Conservation (phyloP, 73 alveolate species). For the Paramecium octaurelia region DNA sequence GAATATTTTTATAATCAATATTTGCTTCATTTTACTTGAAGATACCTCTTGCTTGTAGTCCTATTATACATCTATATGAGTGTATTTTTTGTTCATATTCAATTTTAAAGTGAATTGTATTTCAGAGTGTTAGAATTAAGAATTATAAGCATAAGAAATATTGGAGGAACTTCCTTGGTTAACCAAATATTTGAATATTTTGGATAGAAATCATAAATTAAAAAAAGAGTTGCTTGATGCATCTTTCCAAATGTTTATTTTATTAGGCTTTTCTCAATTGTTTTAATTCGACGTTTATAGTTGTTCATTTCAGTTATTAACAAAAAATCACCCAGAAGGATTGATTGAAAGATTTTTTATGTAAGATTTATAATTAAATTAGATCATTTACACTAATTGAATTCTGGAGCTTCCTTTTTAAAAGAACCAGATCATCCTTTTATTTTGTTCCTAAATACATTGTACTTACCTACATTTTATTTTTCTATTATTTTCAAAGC, state of each 20-base stretch:
- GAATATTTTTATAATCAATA: slow-evolving; percentile 15
- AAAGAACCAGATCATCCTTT: slow-evolving; percentile 55
- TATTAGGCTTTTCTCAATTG: slow-evolving; percentile 27
- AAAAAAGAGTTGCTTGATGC: slow-evolving; percentile 10
- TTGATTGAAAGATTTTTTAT: slow-evolving; percentile 54
- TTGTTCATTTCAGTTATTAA: slow-evolving; percentile 3
- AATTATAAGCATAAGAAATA: neutral
- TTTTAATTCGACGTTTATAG: neutral
- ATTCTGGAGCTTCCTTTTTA: neutral
- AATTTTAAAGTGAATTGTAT: slow-evolving; percentile 35
- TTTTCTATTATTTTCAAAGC: neutral
- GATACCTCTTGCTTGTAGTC: slow-evolving; percentile 49
- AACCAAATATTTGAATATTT: slow-evolving; percentile 35
- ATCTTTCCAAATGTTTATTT: slow-evolving; percentile 21
- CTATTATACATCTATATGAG: neutral
- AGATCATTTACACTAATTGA: slow-evolving; percentile 27
- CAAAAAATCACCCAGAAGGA: slow-evolving; percentile 48
- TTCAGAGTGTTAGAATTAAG: slow-evolving; percentile 1
- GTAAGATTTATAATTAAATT: neutral
- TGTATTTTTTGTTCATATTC: neutral
- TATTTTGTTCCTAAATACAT: slow-evolving; percentile 36
- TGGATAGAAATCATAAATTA: slow-evolving; percentile 9
- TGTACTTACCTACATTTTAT: neutral
- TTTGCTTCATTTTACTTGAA: slow-evolving; percentile 50
- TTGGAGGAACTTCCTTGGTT: slow-evolving; percentile 43